phyloP scores from a whole-genome alignment of 257 asterid genomes.

The Voacanga thouarsii region DNA sequence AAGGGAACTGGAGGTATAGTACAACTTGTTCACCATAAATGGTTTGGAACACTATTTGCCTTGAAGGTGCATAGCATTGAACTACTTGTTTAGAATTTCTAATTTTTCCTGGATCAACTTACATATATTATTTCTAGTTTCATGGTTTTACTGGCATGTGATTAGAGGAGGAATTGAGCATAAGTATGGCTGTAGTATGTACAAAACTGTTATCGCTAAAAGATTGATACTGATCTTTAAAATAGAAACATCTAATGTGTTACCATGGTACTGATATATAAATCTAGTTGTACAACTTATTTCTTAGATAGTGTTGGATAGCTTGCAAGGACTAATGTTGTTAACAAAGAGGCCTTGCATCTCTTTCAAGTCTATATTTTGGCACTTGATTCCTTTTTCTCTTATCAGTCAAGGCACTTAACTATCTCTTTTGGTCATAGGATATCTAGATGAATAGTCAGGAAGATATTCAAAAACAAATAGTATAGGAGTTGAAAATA shows the following conservation, averaged over 20 bases:
- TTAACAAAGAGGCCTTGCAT: background rate
- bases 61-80: slow-evolving; percentile 65
- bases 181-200: background rate
- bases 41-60: slow-evolving; percentile 91
- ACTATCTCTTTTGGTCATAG: slow-evolving; percentile 34
- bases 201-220: background rate
- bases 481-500: slow-evolving; percentile 96
- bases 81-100: background rate
- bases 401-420: background rate
- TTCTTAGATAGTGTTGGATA: background rate
- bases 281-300: background rate
- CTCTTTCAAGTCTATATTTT: slow-evolving; percentile 4
- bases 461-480: slow-evolving; percentile 95
- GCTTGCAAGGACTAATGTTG: background rate
- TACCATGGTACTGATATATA: background rate
- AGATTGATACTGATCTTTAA: background rate
- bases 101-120: background rate
- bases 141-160: background rate
- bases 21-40: slow-evolving; percentile 95
- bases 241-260: background rate
- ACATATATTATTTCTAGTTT: background rate
- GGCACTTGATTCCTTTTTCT: background rate
- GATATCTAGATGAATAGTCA: slow-evolving; percentile 94
- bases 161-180: background rate
- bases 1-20: slow-evolving; percentile 98